Conservation (phyloP, 73 alveolate genomes). For the Tetrahymena borealis region DNA sequence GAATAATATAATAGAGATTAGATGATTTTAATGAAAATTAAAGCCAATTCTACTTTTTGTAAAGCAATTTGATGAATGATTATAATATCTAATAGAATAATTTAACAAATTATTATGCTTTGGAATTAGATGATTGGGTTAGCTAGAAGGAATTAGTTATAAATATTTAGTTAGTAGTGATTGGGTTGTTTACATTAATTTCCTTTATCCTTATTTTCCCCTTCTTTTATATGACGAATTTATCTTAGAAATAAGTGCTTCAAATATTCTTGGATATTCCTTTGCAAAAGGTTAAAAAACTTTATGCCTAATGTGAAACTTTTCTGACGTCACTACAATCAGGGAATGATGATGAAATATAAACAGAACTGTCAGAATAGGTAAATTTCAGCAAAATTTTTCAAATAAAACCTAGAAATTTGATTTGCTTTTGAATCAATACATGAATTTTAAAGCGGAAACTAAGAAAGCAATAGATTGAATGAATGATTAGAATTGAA, state of each 20-base stretch:
- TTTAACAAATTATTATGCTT: neutral
- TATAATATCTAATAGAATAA: neutral
- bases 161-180: neutral
- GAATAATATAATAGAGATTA: neutral
- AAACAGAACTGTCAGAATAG: neutral
- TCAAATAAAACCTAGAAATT: too few species aligned
- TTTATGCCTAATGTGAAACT: neutral
- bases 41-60: neutral
- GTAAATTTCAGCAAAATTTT: too few species aligned
- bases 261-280: neutral
- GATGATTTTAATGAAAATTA: neutral
- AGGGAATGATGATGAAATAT: neutral
- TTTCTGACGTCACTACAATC: neutral
- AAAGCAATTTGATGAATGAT: neutral
- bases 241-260: neutral
- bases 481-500: too few species aligned
- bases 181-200: neutral
- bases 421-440: too few species aligned
- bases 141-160: neutral
- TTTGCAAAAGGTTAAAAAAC: neutral
- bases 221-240: neutral
- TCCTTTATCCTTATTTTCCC: neutral
- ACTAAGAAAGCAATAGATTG: neutral
- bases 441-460: neutral
- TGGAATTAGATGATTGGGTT: neutral